Percentiles rank a stretch among this genome's conserved stretches.
Evolutionary conservation across 139 green algal species (phyloP).

Genomic region (Picochlorum sp.): DNA sequence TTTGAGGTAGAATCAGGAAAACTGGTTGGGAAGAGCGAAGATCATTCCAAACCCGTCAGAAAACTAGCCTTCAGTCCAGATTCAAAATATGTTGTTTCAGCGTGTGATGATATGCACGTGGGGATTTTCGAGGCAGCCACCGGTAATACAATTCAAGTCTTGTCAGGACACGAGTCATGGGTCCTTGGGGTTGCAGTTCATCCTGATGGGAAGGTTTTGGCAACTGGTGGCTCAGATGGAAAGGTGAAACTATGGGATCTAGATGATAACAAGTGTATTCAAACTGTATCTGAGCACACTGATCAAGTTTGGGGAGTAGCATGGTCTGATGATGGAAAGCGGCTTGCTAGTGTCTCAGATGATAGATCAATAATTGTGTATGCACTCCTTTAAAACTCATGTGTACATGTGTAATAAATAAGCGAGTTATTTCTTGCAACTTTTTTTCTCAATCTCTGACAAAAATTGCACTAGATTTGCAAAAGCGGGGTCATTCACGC

Average conservation of each 20-base stretch:
- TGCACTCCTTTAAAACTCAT: constrained; percentile 14
- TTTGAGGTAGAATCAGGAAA: constrained; percentile 56
- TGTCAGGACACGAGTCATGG: constrained; percentile 85
- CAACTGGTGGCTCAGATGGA: constrained; percentile 60
- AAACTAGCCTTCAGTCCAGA: constrained; percentile 74
- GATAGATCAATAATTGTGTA: constrained; percentile 56
- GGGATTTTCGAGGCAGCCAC: constrained; percentile 80
- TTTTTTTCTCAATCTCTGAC: constrained; percentile 2
- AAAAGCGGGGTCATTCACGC: constrained; percentile 27
- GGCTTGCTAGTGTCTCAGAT: constrained; percentile 54
- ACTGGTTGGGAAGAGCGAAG: constrained; percentile 56
- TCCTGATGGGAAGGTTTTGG: constrained; percentile 57
- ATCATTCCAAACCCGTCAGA: constrained; percentile 81
- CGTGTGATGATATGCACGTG: constrained; percentile 84
- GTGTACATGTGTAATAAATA: constrained; percentile 11
- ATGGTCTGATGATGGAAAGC: constrained; percentile 44
- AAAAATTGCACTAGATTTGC: constrained; percentile 24
- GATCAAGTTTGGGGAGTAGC: constrained; percentile 68
- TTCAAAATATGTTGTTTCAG: constrained; percentile 65
- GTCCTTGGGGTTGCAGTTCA: constrained; percentile 69
- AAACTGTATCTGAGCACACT: constrained; percentile 33
- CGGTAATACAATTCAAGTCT: constrained; percentile 61
- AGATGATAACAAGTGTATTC: constrained; percentile 43
- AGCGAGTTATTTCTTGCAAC: background rate
- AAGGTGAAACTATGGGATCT: constrained; percentile 86